A percentile compares a stretch with the other conserved stretches of the same genome.
Evolutionary conservation across 2,329 filamentous ascomycete genomes (phyloP).

Genomic region (Colletotrichum costaricense): DNA sequence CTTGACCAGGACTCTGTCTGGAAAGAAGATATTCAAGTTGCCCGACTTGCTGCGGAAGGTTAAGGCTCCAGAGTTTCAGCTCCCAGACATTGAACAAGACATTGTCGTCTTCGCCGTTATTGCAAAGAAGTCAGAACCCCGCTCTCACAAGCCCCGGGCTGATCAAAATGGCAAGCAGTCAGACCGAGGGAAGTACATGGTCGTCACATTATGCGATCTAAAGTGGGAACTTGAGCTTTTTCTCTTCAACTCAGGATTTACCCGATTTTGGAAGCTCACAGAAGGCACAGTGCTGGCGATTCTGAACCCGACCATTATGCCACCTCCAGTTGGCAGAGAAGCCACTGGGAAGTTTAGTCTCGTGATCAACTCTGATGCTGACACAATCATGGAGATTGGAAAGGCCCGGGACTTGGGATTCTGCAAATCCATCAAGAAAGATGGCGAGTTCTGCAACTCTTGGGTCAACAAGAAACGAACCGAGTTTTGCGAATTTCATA

Average conservation of each 20-base stretch:
- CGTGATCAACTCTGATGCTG: constrained; percentile 85
- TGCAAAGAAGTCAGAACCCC: constrained; percentile 87
- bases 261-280: constrained; percentile 92
- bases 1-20: constrained; percentile 80
- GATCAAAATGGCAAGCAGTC: constrained; percentile 59
- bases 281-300: constrained; percentile 93
- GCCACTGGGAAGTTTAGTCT: constrained; percentile 89
- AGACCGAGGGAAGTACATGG: constrained; percentile 89
- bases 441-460: constrained; percentile 80
- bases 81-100: constrained; percentile 86
- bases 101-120: constrained; percentile 91
- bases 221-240: constrained; percentile 93
- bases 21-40: constrained; percentile 81
- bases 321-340: constrained; percentile 78
- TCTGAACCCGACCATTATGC: constrained; percentile 91
- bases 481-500: constrained; percentile 92
- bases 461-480: constrained; percentile 94
- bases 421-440: constrained; percentile 86
- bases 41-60: constrained; percentile 85
- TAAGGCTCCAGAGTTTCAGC: constrained; percentile 83
- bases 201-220: constrained; percentile 86
- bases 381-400: constrained; percentile 92
- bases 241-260: constrained; percentile 90
- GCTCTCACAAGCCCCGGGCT: constrained; percentile 62
- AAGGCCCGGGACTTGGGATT: constrained; percentile 86